Base-by-base conservation (phyloP, 768 basidiomycete genomes). In the Podaxis carcinomalis region DNA sequence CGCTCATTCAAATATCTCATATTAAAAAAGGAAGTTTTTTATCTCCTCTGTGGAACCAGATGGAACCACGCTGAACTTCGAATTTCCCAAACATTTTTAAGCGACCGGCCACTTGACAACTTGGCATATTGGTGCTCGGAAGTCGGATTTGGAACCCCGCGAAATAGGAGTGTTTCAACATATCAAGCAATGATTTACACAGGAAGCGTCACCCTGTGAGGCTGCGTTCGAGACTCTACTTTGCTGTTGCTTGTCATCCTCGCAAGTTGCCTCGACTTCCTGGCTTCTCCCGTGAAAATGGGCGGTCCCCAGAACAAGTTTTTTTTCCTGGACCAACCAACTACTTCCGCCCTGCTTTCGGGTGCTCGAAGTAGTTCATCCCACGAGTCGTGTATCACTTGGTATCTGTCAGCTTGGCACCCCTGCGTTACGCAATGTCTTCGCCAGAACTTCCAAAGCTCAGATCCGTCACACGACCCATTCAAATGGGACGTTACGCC, bases 121-220 rank as follows among this genome's bases (percentile, higher is more conserved):
- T 42, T 39, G 1, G 37, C 14, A 2, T 1, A 4, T 36, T 27
- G n/a, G 28, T 19, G 7, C 2, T 9, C 32, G 32, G 32, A 32
- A 9, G 10, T 19, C 14, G 25, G 3, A 21, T 51, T 59, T 53
- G n/a, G n/a, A 60, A 53, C 27, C 16, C 51, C 59, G 56, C 56
- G 56, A 57, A 56, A 28, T n/a, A 32, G 42, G 23, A 19, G 25
- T 46, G 27, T 37, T 3, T 27, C 35, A 39, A 53, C 59, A 46
- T 60, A 46, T 53, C 51, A 13, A 51, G 59, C 11, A 53, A 54
- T 21, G 44, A 53, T 44, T 7, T 60, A 46, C 51, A 54, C 19
- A 10, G 7, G 40, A 42, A 32, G 9, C 14, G 11, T 7, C 50
- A 57, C 56, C 56, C 56, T 57, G 37, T 40, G 7, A 32, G 11